Evolutionary conservation across 139 green algal genomes (phyloP), one percentile per base, ranked within the genome.

Genomic region (Coelastrella sp.): DNA sequence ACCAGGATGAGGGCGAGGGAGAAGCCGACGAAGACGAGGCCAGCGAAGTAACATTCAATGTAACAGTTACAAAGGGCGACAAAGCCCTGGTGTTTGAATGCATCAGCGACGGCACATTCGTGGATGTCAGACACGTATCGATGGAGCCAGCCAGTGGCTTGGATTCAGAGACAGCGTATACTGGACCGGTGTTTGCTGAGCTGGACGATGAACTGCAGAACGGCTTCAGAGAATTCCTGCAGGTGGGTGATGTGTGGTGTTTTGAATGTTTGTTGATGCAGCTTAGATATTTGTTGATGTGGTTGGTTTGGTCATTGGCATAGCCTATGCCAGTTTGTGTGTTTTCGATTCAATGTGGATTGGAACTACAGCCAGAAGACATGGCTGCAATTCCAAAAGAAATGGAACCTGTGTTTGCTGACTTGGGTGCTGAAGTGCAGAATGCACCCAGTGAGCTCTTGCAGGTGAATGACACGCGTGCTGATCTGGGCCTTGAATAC

Each of bases 81-180:
- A 87, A 79, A 54, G 76, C 90, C 5, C 90, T 95, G 47, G 91
- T 95, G 78, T 93, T 94, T 89, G 93, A 95, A 87, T 95, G 93
- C 76, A 80, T 92, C 61, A 93, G 83, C 7, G 93, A 95, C 66
- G 93, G 93, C 59, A 93, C 91, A 13, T 95, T 92, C 73, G 47
- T 93, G 23, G 85, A 91, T 57, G 90, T 95, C 71, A 89, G 89
- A 54, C 90, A 93, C 80, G 90, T 93, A 5, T 90, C 87, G 7
- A 78, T 92, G 16, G 92, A 94, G 84, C 90, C 92, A 71, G 90
- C 92, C 54, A 81, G 59, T 3, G 89, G 83, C 7, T 17, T 92
- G 22, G 77, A 59, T 1, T 79, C 32, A 7, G 90, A 94, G 61
- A 87, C 68, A 2, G 82, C 76, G 32, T 94, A 90, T 85, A 91